Conservation (phyloP, 2,329 filamentous ascomycete species). For the Lomentospora prolificans region DNA sequence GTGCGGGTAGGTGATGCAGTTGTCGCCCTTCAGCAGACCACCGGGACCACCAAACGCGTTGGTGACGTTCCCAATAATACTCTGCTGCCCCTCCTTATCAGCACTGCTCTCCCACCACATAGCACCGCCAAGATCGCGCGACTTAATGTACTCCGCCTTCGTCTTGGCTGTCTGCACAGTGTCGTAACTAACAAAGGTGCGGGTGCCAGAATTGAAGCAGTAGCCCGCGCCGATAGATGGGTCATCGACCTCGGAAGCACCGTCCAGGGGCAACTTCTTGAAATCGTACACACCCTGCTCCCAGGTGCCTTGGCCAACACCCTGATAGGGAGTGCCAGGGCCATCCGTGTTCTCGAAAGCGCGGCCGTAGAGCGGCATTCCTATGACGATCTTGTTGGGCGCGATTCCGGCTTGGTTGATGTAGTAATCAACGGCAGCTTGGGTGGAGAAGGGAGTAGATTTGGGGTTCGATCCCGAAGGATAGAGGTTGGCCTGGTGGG, state of each 20-base stretch:
- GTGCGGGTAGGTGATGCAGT: constrained; percentile 53
- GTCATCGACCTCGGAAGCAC: constrained; percentile 57
- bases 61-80: constrained; percentile 59
- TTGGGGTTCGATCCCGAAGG: constrained; percentile 44
- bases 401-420: constrained; percentile 47
- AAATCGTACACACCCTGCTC: constrained; percentile 82
- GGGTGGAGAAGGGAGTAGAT: constrained; percentile 69
- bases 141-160: constrained; percentile 65
- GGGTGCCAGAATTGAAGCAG: constrained; percentile 56
- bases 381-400: constrained; percentile 68
- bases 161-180: constrained; percentile 53
- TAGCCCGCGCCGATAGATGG: constrained; percentile 58
- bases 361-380: constrained; percentile 88
- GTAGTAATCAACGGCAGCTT: constrained; percentile 63
- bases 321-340: constrained; percentile 56
- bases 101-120: constrained; percentile 97
- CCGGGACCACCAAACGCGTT: constrained; percentile 43
- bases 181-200: constrained; percentile 71
- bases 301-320: constrained; percentile 72
- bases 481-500: constrained; percentile 75
- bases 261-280: constrained; percentile 67
- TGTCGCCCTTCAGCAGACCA: constrained; percentile 40
- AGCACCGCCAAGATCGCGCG: constrained; percentile 64
- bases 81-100: constrained; percentile 56
- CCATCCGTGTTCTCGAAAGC: constrained; percentile 74